Base-by-base conservation (phyloP, 805 yeast species). In the Candida pseudofarinosa region DNA sequence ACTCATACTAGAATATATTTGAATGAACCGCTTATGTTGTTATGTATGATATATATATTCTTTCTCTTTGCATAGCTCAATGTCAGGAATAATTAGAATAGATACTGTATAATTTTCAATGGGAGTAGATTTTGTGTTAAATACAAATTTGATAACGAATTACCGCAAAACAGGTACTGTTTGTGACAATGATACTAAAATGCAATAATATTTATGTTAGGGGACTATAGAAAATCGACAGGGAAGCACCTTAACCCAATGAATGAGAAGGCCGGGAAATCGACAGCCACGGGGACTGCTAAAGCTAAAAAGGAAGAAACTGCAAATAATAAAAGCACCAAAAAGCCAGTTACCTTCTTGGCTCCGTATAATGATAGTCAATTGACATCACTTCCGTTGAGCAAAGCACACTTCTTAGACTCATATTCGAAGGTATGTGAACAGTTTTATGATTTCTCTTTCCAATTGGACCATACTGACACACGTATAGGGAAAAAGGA, bases 391-490 rank as follows among this genome's bases (percentile, higher is more conserved):
- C 49, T 65, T 19, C 48, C 55, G 4, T 39, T 59, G 32, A 77
- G 83, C 0, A 71, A 62, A 42, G 69, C 79, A 8, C 79, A 79
- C 45, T 81, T 80, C 44, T 55, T 79, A 28, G 84, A 80, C 48
- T 71, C 72, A 1, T 81, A 81, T 52, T 73, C 72, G 1, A 62
- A 63, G 48, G 69, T 65, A 58, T 32, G 67, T 53, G n/a, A 17
- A 14, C 17, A 5, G 13, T 2, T 26, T 4, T 17, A 10, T 6
- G 23, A 10, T 17, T 13, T 32, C 18, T 32, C 23, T 30, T 26
- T 15, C 6, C 7, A 32, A 32, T 7, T 7, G 15, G 5, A 32
- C 7, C 7, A 8, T 46, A 48, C 56, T 55, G 51, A 52, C 49
- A 20, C 4, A 26, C 72, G 37, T 62, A 4, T 17, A 71, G 64